Conservation (phyloP, 169 alveolate species). For the Perkinsus olseni region DNA sequence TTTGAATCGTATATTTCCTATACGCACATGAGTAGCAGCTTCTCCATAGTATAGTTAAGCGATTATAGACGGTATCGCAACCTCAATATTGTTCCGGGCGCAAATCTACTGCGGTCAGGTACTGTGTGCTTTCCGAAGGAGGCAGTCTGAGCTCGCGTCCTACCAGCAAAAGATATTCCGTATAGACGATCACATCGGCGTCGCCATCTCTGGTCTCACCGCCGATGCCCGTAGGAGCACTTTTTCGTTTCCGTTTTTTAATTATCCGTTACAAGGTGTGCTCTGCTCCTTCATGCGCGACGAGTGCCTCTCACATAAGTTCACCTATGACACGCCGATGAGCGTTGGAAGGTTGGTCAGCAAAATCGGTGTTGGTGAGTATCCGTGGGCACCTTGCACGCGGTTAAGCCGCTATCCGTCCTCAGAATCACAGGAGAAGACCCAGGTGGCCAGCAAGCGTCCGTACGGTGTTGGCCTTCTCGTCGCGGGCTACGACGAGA, state of each 20-base stretch:
- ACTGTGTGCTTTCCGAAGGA: conserved; percentile 76
- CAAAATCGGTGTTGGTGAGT: conserved; percentile 79
- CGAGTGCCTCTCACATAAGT: conserved; percentile 88
- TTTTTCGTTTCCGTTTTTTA: neutral
- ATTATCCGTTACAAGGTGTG: conserved; percentile 29
- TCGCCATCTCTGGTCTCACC: conserved; percentile 94
- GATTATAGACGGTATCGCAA: too few relatives aligned
- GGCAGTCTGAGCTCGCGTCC: conserved; percentile 79
- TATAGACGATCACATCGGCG: conserved; percentile 91
- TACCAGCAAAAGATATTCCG: conserved; percentile 88
- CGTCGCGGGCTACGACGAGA: conserved; percentile 82
- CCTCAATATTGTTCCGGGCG: neutral
- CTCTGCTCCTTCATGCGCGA: conserved; percentile 74
- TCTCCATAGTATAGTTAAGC: too few relatives aligned
- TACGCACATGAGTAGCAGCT: too few relatives aligned
- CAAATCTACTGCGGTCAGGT: conserved; percentile 44
- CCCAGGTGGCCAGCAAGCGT: conserved; percentile 87
- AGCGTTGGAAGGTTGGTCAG: conserved; percentile 80
- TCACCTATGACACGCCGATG: conserved; percentile 80
- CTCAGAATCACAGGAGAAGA: conserved; percentile 83
- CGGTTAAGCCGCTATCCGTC: neutral
- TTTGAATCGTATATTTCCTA: too few relatives aligned
- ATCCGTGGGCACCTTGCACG: neutral
- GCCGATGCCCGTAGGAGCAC: conserved; percentile 88
- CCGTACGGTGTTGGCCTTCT: conserved; percentile 97